Evolutionary conservation across 2,329 filamentous ascomycete genomes (phyloP).

Genomic region (Sporothrix pallida): DNA sequence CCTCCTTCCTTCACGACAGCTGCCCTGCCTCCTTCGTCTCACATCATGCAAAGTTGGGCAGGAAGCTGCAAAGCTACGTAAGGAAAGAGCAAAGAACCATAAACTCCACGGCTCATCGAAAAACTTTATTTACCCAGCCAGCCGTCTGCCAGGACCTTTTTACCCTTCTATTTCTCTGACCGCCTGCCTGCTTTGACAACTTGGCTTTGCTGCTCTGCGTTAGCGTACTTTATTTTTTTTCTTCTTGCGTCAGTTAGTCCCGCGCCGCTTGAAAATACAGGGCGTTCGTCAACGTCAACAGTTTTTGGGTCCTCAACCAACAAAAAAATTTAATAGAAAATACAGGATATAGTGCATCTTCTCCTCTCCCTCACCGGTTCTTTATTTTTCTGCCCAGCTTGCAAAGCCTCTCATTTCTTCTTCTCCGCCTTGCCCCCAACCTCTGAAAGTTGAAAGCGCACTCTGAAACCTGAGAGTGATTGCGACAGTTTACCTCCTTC

Average conservation of each 20-base stretch:
- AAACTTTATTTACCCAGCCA: constrained; percentile 18
- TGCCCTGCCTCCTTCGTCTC: background rate
- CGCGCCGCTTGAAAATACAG: constrained; percentile 14
- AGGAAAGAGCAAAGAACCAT: background rate
- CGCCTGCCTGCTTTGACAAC: constrained; percentile 13
- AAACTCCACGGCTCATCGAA: background rate
- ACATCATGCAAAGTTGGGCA: background rate
- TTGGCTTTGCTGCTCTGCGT: constrained; percentile 2
- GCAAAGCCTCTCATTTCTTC: constrained; percentile 1
- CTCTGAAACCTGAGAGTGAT: constrained; percentile 13
- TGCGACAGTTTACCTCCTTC: constrained; percentile 9
- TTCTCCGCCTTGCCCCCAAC: background rate
- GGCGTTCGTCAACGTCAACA: constrained; percentile 30
- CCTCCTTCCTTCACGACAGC: background rate
- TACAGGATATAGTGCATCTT: constrained; percentile 17
- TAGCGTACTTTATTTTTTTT: constrained; percentile 13
- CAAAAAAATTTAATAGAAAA: constrained; percentile 7
- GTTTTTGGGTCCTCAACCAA: constrained; percentile 20
- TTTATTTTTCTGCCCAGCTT: background rate
- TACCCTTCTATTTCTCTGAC: background rate
- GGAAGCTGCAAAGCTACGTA: background rate
- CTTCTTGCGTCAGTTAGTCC: constrained; percentile 22
- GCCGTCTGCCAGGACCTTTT: background rate
- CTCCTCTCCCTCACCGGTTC: constrained; percentile 19
- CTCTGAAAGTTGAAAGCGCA: background rate